These are phyloP conservation scores for Backusella australiensis DNA, from an alignment of 192 early-diverging fungal genomes.

Conservation along the genomic window DNA sequence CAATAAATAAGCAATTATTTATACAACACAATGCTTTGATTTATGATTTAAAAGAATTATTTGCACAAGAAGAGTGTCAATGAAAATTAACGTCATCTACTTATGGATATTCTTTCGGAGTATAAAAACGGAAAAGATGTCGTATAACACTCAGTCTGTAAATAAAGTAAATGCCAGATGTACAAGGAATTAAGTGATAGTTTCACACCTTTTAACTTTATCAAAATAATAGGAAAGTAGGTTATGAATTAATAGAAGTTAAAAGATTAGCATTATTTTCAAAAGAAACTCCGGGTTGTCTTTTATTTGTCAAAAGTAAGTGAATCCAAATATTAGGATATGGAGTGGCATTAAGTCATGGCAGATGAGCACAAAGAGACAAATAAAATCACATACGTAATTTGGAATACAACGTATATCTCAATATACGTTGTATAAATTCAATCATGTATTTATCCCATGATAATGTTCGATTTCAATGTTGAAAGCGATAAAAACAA, in stretches of 20 bases:
- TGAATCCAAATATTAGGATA: not conserved
- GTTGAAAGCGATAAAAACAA: not conserved
- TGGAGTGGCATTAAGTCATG: not conserved
- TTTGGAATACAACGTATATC: not conserved
- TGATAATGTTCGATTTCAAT: not conserved
- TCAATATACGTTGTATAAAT: not conserved
- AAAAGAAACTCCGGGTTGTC: not conserved
- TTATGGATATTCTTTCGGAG: not conserved
- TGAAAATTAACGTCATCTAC: not conserved
- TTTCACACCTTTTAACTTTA: not conserved
- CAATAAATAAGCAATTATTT: not conserved
- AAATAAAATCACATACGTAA: constrained; percentile 1
- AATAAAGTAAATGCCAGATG: not conserved
- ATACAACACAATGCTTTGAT: not conserved
- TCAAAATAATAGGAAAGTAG: not conserved
- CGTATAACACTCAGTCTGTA: not conserved
- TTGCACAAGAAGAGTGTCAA: not conserved
- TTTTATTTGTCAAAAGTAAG: not conserved
- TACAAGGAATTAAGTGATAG: not conserved
- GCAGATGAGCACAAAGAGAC: not conserved
- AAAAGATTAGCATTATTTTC: not conserved
- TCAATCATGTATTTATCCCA: not conserved
- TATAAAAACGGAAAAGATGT: not conserved
- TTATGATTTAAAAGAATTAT: not conserved
- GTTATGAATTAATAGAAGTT: not conserved